These are phyloP conservation scores for Selaginella tamariscina DNA, from an alignment of 75 land plant species.

Conservation along the genomic window DNA sequence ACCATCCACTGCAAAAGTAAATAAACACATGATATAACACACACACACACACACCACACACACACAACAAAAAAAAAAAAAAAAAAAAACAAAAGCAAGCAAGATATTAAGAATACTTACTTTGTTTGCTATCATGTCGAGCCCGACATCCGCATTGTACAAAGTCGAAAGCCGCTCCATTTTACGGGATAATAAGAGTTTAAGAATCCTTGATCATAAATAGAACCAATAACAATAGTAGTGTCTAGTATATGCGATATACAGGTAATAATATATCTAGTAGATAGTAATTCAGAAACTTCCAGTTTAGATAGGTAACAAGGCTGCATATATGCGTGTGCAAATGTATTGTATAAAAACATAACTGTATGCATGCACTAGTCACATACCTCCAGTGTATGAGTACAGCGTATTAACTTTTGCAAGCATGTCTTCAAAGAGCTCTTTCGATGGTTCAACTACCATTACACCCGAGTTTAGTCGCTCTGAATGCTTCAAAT, in stretches of 20 bases:
- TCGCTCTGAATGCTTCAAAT: constrained; percentile 96
- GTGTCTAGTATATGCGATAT: not conserved
- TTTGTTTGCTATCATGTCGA: not conserved
- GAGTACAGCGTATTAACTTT: constrained; percentile 68
- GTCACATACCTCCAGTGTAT: constrained; percentile 89
- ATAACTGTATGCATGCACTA: too few species aligned
- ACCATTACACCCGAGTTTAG: constrained; percentile 98
- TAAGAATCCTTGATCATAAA: constrained; percentile 85
- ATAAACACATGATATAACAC: not conserved
- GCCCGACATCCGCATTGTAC: constrained; percentile 31
- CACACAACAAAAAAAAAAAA: too few species aligned
- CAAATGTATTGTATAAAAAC: too few species aligned
- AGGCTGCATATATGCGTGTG: too few species aligned
- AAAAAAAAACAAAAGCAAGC: too few species aligned
- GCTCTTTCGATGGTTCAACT: constrained; percentile 72
- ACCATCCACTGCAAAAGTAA: not conserved
- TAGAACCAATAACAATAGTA: not conserved
- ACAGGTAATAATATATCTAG: not conserved
- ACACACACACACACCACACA: not conserved
- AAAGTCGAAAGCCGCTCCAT: constrained; percentile 93
- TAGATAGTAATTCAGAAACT: too few species aligned
- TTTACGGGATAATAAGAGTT: constrained; percentile 74
- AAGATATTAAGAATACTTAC: not conserved
- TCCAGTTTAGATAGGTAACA: too few species aligned
- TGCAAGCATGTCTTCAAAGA: constrained; percentile 82